Evolutionary conservation across 768 basidiomycete genomes (phyloP).

Genomic region (Trametes gibbosa): DNA sequence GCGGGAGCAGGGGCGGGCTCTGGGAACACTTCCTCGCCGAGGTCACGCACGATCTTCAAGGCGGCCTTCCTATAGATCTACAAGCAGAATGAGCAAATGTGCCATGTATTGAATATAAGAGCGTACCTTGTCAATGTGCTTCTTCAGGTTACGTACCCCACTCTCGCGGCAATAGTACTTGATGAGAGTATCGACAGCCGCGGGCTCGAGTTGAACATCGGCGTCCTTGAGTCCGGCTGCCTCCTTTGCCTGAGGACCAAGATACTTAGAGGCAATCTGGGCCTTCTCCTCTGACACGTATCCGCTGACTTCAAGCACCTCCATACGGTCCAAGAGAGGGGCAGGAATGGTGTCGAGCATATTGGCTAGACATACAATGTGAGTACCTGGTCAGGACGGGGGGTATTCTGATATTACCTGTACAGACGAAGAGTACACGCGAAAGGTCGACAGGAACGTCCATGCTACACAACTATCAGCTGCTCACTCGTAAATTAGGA

Average conservation of each 20-base stretch:
- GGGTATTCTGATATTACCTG: constrained; percentile 38
- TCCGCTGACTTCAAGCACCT: constrained; percentile 90
- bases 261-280: constrained; percentile 82
- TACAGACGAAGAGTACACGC: constrained; percentile 96
- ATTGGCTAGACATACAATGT: constrained; percentile 51
- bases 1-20: constrained; percentile 47
- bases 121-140: constrained; percentile 93
- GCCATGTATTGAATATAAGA: neutral
- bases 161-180: constrained; percentile 98
- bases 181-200: constrained; percentile 84
- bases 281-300: constrained; percentile 94
- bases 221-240: constrained; percentile 82
- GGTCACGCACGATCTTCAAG: constrained; percentile 82
- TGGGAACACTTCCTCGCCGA: constrained; percentile 83
- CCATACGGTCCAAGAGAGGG: constrained; percentile 93
- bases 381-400: neutral
- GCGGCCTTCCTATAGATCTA: constrained; percentile 98
- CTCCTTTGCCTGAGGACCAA: constrained; percentile 92
- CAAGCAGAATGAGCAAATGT: neutral
- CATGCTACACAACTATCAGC: constrained; percentile 52
- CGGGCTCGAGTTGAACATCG: constrained; percentile 74
- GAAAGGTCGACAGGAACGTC: constrained; percentile 97
- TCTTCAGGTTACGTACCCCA: constrained; percentile 95
- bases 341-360: constrained; percentile 92
- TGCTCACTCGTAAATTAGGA: neutral